Base-by-base conservation (phyloP, 805 yeast genomes). In the Brettanomyces anomalus region DNA sequence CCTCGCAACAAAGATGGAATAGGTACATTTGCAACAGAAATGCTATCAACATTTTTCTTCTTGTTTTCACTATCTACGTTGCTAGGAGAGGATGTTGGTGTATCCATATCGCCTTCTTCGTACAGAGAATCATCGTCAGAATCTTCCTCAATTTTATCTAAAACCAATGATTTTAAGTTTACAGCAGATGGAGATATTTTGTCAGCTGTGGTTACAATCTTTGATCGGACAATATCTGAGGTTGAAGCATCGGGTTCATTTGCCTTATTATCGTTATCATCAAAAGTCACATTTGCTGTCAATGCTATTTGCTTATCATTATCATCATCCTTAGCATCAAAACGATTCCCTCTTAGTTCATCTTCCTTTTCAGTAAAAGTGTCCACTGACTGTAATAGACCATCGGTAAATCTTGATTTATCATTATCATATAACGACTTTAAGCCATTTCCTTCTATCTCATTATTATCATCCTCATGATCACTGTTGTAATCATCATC, bases 1-100 rank as follows among this genome's bases (percentile, higher is more conserved):
- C 97, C 99, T 47, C 88, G 72, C 20, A 93, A 66, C 7, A 85
- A 62, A 13, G 79, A 69, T 0, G 97, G 97, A 3, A 76, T 55
- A 0, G 93, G 87, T 6, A 88, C 94, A 60, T 84, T 89, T 1
- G 79, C 73, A 31, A 77, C 77, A 17, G 72, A 60, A 4, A 50
- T 24, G 39, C n/a, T 14, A 6, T 26, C 21, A 7, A 14, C 34
- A 7, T n/a, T 32, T 32, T 6, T 16, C 7, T 28, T 11, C 6
- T 24, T 24, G 17, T 33, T 24, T 5, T 49, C 49, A 15, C 41
- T 44, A 6, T 50, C 61, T 7, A 55, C 61, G 34, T 54, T 56
- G 13, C 57, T 64, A 6, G 68, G 67, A 1, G 69, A 58, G 3
- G 68, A 62, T 15, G 60, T 54, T 6, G 70, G 65, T 1, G 70